phyloP scores from a whole-genome alignment of 192 early-diverging fungal species.

The Linnemannia hyalina region DNA sequence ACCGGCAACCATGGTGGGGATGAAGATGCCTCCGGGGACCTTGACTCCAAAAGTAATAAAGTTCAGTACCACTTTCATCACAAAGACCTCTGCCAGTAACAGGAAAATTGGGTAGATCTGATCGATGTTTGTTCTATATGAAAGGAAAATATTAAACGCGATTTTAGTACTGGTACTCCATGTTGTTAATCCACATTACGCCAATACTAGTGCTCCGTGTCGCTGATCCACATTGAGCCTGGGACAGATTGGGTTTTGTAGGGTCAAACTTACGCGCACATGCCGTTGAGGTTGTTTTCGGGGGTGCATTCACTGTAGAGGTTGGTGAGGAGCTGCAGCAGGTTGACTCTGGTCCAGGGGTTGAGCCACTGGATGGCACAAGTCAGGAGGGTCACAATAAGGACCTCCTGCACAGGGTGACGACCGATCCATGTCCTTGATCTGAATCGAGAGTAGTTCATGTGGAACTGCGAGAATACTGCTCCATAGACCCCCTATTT shows the following conservation, averaged over 20 bases:
- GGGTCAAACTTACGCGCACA: constrained; percentile 49
- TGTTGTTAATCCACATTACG: no score
- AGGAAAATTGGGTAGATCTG: constrained; percentile 54
- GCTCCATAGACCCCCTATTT: constrained; percentile 86
- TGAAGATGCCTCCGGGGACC: constrained; percentile 87
- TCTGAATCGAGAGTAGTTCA: constrained; percentile 77
- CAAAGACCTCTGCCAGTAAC: constrained; percentile 41
- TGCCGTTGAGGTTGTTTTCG: constrained; percentile 46
- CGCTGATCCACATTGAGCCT: no score
- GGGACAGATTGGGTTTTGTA: neutral
- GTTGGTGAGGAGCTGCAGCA: constrained; percentile 48
- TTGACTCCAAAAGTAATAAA: constrained; percentile 79
- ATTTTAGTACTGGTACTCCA: neutral
- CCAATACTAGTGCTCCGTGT: neutral
- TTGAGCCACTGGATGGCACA: constrained; percentile 67
- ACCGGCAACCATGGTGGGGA: constrained; percentile 90
- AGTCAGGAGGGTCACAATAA: constrained; percentile 78
- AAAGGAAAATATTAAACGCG: neutral
- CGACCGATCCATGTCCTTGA: constrained; percentile 76
- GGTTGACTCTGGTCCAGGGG: constrained; percentile 52
- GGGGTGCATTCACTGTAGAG: constrained; percentile 50
- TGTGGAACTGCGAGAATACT: constrained; percentile 81
- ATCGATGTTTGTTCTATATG: constrained; percentile 19
- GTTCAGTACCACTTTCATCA: constrained; percentile 69
- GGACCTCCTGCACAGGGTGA: constrained; percentile 82